phyloP scores from a whole-genome alignment of 1,139 yeast species.

The Scheffersomyces titani region DNA sequence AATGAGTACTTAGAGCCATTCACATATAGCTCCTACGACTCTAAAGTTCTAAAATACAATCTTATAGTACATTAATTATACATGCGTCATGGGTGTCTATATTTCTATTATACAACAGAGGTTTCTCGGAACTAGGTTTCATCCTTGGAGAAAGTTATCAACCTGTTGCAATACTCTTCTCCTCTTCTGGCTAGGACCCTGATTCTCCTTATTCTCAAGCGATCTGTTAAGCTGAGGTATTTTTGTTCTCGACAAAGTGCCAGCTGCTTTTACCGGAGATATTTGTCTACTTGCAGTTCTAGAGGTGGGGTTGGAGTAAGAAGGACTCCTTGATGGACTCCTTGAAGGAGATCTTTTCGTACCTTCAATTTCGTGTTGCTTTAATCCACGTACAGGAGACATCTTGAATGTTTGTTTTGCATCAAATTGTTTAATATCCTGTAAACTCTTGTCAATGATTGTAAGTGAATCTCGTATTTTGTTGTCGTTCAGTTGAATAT shows the following conservation, averaged over 20 bases:
- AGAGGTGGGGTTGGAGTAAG: not conserved
- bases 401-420: slow-evolving; percentile 7
- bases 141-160: not conserved
- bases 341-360: slow-evolving; percentile 1
- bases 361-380: slow-evolving; percentile 1
- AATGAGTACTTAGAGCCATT: not conserved
- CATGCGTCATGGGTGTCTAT: not conserved
- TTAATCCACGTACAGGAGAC: slow-evolving; percentile 6
- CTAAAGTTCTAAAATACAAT: too few species aligned
- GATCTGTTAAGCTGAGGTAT: slow-evolving; percentile 8
- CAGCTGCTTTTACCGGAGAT: slow-evolving; percentile 4
- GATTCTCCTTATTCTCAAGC: slow-evolving; percentile 13
- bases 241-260: slow-evolving; percentile 4
- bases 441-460: slow-evolving; percentile 10
- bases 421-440: slow-evolving; percentile 13
- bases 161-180: slow-evolving; percentile 6
- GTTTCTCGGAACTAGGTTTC: not conserved
- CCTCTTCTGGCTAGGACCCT: slow-evolving; percentile 11
- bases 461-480: slow-evolving; percentile 7
- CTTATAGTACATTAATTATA: not conserved
- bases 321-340: slow-evolving; percentile 1
- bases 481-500: slow-evolving; percentile 10
- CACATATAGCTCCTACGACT: not conserved
- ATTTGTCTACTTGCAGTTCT: not conserved
- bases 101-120: not conserved